Conservation (phyloP, 2,329 filamentous ascomycete species). For the Fusarium dimerum region DNA sequence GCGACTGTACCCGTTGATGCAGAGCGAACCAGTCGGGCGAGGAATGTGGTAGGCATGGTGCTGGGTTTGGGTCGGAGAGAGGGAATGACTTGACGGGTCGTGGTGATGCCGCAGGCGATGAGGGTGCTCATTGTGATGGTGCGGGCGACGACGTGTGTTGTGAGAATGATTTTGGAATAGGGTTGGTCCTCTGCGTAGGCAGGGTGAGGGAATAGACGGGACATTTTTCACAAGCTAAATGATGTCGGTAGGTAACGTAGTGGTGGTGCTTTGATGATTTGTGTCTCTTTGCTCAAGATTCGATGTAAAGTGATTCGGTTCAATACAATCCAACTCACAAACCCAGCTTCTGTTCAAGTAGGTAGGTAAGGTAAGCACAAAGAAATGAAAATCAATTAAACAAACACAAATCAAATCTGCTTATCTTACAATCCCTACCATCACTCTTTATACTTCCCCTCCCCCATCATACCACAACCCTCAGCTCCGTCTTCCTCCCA, state of each 20-base stretch:
- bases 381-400: neutral
- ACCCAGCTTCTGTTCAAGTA: too few species aligned
- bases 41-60: constrained; percentile 29
- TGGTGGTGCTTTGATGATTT: neutral
- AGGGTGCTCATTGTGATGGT: constrained; percentile 54
- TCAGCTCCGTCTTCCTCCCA: constrained; percentile 6
- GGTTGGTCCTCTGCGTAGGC: constrained; percentile 65
- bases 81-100: constrained; percentile 34
- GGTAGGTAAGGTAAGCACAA: too few species aligned
- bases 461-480: constrained; percentile 1
- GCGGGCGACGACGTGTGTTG: constrained; percentile 59
- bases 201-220: constrained; percentile 55
- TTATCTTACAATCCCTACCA: constrained; percentile 10
- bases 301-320: too few species aligned
- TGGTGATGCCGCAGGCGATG: constrained; percentile 44
- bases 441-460: constrained; percentile 14
- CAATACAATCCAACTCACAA: too few species aligned
- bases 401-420: neutral
- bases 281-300: too few species aligned
- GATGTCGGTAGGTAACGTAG: neutral
- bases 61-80: constrained; percentile 30
- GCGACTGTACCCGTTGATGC: constrained; percentile 47
- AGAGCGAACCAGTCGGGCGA: constrained; percentile 44
- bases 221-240: constrained; percentile 42
- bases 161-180: constrained; percentile 54